A percentile compares a stretch with the other conserved stretches of the same genome.
Conservation (phyloP, 163 green algal species). For the Prototheca cutis region DNA sequence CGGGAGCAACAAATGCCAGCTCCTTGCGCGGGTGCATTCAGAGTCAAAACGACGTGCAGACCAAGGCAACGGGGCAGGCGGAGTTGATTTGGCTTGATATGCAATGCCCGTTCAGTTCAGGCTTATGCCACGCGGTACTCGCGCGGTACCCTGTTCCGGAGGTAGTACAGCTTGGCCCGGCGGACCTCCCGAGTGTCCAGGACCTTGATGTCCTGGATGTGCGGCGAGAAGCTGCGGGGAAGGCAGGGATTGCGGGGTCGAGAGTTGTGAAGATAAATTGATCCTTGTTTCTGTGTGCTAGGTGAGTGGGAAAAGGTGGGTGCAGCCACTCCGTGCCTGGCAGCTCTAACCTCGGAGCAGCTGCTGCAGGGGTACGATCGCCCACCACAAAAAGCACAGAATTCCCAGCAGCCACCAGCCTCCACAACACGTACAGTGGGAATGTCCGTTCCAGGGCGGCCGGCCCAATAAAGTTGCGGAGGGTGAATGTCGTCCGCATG, state of each 20-base stretch:
- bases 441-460: constrained; percentile 56
- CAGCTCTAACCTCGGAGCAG: not conserved
- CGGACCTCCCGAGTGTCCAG: constrained; percentile 20
- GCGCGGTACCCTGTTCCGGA: constrained; percentile 23
- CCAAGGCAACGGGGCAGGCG: too few relatives aligned
- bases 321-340: not conserved
- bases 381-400: too few relatives aligned
- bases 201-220: constrained; percentile 38
- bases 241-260: not conserved
- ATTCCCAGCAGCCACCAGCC: not conserved
- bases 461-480: constrained; percentile 41
- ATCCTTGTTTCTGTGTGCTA: too few relatives aligned
- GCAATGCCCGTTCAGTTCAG: too few relatives aligned
- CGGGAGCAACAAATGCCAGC: too few relatives aligned
- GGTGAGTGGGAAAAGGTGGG: too few relatives aligned
- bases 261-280: too few relatives aligned
- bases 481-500: constrained; percentile 46
- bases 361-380: too few relatives aligned
- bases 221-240: constrained; percentile 39
- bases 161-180: constrained; percentile 52
- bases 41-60: too few relatives aligned
- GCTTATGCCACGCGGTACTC: constrained; percentile 19
- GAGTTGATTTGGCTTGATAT: too few relatives aligned
- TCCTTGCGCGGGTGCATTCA: too few relatives aligned
- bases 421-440: constrained; percentile 37